Conservation (phyloP, 106 monocot genomes). For the Alisma plantagoaquatica region DNA sequence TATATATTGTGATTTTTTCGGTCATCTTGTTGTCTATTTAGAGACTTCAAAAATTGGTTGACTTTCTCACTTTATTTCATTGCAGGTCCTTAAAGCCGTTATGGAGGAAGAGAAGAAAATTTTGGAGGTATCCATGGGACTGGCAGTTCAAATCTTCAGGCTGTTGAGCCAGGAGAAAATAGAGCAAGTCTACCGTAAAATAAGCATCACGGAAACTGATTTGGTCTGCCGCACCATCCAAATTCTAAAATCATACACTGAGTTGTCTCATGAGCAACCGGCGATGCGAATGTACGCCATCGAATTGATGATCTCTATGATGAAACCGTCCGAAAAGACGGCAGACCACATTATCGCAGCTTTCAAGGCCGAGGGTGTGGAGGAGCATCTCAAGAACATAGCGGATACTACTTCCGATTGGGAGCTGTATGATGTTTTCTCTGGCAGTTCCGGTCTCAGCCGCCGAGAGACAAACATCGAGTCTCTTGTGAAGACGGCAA, state of each 20-base stretch:
- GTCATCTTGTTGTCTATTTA: no score
- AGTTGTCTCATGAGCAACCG: constrained; percentile 35
- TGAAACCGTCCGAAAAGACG: no score
- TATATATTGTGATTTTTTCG: no score
- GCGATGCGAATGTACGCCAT: constrained; percentile 55
- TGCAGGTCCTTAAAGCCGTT: constrained; percentile 36
- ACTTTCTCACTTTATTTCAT: no score
- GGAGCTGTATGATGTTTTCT: constrained; percentile 56
- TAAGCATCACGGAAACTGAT: constrained; percentile 14
- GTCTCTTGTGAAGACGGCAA: constrained; percentile 31
- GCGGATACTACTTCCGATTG: constrained; percentile 64
- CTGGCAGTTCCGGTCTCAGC: constrained; percentile 40
- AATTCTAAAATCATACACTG: constrained; percentile 25
- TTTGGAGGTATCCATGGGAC: constrained; percentile 51
- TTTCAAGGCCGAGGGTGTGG: constrained; percentile 29
- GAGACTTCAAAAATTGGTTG: no score
- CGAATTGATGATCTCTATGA: constrained; percentile 41
- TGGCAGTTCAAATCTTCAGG: constrained; percentile 40
- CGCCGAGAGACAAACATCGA: constrained; percentile 20
- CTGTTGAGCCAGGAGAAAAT: constrained; percentile 19
- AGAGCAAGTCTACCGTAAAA: constrained; percentile 14
- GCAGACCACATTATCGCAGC: constrained; percentile 14
- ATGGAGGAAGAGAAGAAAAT: constrained; percentile 15
- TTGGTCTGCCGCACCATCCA: constrained; percentile 25
- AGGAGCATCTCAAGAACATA: constrained; percentile 27